phyloP scores from a whole-genome alignment of 2,329 filamentous ascomycete species.

The Aureobasidium sp. region DNA sequence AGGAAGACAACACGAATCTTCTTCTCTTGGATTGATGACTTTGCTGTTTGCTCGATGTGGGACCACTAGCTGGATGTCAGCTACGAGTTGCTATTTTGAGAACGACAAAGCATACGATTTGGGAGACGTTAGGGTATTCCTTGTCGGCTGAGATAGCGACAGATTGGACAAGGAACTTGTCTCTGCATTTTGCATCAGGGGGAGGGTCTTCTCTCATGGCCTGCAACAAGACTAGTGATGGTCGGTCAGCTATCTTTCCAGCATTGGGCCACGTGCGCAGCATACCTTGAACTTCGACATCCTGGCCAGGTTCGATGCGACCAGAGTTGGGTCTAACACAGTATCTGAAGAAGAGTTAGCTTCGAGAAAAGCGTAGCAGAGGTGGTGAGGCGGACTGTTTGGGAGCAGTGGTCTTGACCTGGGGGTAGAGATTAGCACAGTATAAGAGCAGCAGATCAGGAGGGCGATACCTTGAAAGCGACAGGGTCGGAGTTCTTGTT shows the following conservation, averaged over 20 bases:
- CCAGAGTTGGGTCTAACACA: conserved; percentile 96
- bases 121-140: conserved; percentile 61
- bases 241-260: conserved; percentile 11
- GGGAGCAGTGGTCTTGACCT: conserved; percentile 98
- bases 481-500: conserved; percentile 51
- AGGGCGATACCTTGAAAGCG: conserved; percentile 51
- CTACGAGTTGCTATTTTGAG: background rate
- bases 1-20: conserved; percentile 93
- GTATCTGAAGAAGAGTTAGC: conserved; percentile 55
- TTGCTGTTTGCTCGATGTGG: conserved; percentile 63
- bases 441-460: background rate
- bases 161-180: conserved; percentile 97
- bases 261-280: background rate
- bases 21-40: conserved; percentile 74
- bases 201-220: conserved; percentile 96
- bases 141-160: conserved; percentile 75
- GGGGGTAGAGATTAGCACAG: conserved; percentile 4
- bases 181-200: conserved; percentile 78
- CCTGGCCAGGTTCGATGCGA: conserved; percentile 80
- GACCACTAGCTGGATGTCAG: conserved; percentile 52
- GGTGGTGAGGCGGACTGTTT: conserved; percentile 70
- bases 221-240: conserved; percentile 71
- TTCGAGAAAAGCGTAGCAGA: background rate
- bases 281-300: conserved; percentile 88
- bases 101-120: conserved; percentile 55